A percentile compares a stretch with the other conserved stretches of the same genome.
These are phyloP conservation scores for Apiotrichum laibachii DNA, from an alignment of 1,284 basidiomycete species.

Conservation along the genomic window DNA sequence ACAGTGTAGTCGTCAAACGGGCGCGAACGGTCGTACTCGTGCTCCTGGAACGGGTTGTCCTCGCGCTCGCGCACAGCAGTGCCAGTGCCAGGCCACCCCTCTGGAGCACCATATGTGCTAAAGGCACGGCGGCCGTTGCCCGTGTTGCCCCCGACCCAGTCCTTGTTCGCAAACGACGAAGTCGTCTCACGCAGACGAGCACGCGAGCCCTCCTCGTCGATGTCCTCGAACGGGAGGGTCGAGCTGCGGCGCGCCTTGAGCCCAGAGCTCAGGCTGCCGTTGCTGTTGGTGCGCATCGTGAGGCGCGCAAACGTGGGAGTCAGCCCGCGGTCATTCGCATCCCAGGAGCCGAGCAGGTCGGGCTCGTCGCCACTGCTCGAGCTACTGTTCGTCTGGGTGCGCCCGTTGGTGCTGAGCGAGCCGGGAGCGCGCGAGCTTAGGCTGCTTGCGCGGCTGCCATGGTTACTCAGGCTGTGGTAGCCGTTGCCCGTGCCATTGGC, in stretches of 20 bases:
- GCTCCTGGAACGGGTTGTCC: constrained; percentile 12
- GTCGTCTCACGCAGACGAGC: constrained; percentile 14
- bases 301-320: constrained; percentile 32
- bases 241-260: constrained; percentile 5
- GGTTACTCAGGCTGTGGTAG: constrained; percentile 18
- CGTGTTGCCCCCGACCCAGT: constrained; percentile 6
- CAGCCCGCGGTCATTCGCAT: constrained; percentile 33
- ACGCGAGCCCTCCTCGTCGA: constrained; percentile 14
- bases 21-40: not conserved
- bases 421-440: not conserved
- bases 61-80: constrained; percentile 3
- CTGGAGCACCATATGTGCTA: constrained; percentile 1
- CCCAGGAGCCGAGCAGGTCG: constrained; percentile 42
- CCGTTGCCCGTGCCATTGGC: constrained; percentile 2
- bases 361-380: constrained; percentile 1
- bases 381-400: not conserved
- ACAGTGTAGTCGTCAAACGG: constrained; percentile 17
- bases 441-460: constrained; percentile 14
- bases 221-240: constrained; percentile 11
- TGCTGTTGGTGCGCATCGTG: constrained; percentile 8
- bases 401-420: constrained; percentile 12
- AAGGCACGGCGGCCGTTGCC: not conserved
- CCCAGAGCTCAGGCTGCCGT: constrained; percentile 1
- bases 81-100: not conserved
- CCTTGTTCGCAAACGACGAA: constrained; percentile 10